A percentile compares a stretch with the other conserved stretches of the same genome.
Evolutionary conservation across 768 basidiomycete genomes (phyloP).

Genomic region (Mycena chlorophos): DNA sequence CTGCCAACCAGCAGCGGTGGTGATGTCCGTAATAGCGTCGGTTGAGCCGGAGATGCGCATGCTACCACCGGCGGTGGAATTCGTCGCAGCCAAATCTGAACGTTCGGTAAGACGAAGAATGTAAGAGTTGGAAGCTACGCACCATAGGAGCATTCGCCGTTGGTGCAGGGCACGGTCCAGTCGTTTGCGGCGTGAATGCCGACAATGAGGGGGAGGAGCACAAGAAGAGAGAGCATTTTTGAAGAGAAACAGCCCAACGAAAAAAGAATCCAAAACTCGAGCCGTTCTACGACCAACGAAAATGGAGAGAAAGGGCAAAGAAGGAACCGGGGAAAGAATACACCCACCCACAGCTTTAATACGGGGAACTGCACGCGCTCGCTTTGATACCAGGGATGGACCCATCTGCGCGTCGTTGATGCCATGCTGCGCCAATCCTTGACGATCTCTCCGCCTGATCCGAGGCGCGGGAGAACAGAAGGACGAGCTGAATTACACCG

Average conservation of each 20-base stretch:
- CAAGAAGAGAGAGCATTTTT: background rate
- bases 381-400: too few species aligned
- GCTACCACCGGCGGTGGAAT: background rate
- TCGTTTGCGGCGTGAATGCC: background rate
- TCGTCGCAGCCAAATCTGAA: background rate
- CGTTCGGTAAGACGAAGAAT: background rate
- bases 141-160: background rate
- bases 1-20: background rate
- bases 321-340: background rate
- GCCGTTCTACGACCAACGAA: constrained; percentile 4
- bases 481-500: too few species aligned
- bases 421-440: too few species aligned
- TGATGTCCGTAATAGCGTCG: background rate
- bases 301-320: constrained; percentile 13
- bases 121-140: background rate
- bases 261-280: background rate
- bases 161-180: constrained; percentile 1
- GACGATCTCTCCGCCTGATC: too few species aligned
- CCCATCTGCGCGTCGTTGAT: too few species aligned
- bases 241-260: background rate
- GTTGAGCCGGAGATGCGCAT: background rate
- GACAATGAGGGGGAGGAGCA: background rate
- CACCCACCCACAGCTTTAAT: constrained; percentile 1
- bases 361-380: background rate
- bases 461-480: too few species aligned